Evolutionary conservation across 495 filamentous ascomycete species (phyloP), one percentile per base, ranked within the genome.

Genomic region (Monascus purpureus): DNA sequence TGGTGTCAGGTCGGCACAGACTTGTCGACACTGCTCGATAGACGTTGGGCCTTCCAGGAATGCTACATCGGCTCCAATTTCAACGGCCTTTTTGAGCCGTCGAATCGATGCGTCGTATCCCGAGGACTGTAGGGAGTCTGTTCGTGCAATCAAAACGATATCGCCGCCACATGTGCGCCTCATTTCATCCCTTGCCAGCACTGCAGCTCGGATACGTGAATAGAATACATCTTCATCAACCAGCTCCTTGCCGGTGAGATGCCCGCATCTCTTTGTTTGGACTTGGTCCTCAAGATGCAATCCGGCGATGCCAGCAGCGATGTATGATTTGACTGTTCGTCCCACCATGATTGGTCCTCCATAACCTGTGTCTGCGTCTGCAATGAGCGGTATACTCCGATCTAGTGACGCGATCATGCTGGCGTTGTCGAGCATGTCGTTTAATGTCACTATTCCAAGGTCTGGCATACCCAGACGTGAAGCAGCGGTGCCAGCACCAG

Each of bases 221-320:
- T 55, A 35, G 41, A 57, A 77, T 8, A 53, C 55, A 1, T 56
- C 43, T 2, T 36, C 36, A 13, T 44, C 31, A 26, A 76, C 69
- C n/a, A 77, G 45, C 29, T 66, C 51, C 41, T 79, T 79, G 29
- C 65, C 61, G 0, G 28, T 33, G 7, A 73, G 50, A 35, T 72
- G 66, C 4, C 68, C 69, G 46, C 68, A 72, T 3, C 68, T 68
- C 40, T 78, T 78, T 9, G 55, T 61, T 15, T 47, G 46, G 9
- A 70, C 59, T 42, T 78, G 71, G 52, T 77, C 74, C 47, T 80
- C 74, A 28, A 78, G 54, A 38, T 78, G 72, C 19, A 77, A 47
- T 7, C 58, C 74, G 2, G 74, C 73, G 2, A 77, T 67, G 23
- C 70, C 70, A 9, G 65, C 56, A 3, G 54, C 54, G 22, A 67